phyloP scores from a whole-genome alignment of 2,329 filamentous ascomycete genomes.

The Colletotrichum orbiculare region DNA sequence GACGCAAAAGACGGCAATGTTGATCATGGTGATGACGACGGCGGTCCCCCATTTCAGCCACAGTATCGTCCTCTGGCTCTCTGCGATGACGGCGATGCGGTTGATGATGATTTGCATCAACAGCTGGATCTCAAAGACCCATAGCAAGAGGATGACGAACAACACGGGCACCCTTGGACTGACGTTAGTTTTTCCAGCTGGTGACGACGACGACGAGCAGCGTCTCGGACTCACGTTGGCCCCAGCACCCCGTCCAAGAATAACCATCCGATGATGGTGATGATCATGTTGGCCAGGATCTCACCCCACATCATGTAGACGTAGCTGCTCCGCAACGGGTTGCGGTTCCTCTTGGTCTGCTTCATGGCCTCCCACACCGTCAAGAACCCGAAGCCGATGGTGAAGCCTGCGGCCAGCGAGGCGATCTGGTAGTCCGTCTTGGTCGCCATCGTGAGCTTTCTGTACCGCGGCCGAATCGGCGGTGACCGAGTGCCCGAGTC shows the following conservation, averaged over 20 bases:
- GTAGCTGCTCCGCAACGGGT: conserved; percentile 49
- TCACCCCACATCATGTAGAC: conserved; percentile 60
- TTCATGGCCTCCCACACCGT: conserved; percentile 54
- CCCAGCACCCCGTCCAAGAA: conserved; percentile 50
- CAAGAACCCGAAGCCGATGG: conserved; percentile 54
- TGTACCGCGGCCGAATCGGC: not conserved
- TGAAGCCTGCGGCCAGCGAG: conserved; percentile 46
- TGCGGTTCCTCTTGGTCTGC: conserved; percentile 52
- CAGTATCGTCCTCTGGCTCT: conserved; percentile 49
- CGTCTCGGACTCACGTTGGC: conserved; percentile 41
- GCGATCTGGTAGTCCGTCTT: conserved; percentile 44
- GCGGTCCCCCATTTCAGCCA: conserved; percentile 60
- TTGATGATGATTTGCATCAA: conserved; percentile 68
- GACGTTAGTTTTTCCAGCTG: not conserved
- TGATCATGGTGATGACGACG: conserved; percentile 58
- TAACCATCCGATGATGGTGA: conserved; percentile 53
- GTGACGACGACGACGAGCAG: not conserved
- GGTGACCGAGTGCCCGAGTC: not conserved
- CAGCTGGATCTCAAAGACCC: conserved; percentile 60
- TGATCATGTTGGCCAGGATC: conserved; percentile 50
- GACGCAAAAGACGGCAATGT: conserved; percentile 64
- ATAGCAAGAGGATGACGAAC: conserved; percentile 52
- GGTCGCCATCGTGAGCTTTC: conserved; percentile 31
- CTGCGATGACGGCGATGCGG: conserved; percentile 60
- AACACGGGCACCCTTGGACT: conserved; percentile 42